Conservation (phyloP, 139 green algal genomes). For the Tetradesmus obliquus region DNA sequence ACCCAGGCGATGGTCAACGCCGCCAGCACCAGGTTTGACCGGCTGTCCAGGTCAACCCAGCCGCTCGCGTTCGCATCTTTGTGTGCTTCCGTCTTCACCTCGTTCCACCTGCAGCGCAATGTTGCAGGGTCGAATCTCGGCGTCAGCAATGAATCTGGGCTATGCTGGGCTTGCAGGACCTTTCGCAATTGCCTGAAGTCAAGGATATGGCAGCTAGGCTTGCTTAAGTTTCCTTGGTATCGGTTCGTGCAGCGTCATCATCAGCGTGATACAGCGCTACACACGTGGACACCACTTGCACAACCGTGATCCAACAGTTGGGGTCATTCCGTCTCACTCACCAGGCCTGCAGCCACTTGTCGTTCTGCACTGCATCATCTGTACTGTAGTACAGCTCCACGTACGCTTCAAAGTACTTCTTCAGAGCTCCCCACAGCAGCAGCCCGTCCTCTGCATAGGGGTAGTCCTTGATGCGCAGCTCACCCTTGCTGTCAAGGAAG, state of each 20-base stretch:
- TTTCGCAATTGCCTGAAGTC: no score
- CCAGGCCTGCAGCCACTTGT: not conserved
- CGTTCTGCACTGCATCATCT: not conserved
- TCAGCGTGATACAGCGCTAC: conserved; percentile 54
- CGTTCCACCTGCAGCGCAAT: not conserved
- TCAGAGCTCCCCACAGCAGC: conserved; percentile 36
- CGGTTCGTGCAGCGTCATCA: not conserved
- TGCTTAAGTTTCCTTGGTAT: not conserved
- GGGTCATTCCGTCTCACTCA: not conserved
- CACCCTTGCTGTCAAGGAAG: not conserved
- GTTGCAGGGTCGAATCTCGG: no score
- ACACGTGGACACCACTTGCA: not conserved
- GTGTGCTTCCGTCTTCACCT: conserved; percentile 1
- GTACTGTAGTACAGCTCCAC: conserved; percentile 53
- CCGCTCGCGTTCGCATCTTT: not conserved
- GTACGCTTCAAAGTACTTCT: conserved; percentile 47
- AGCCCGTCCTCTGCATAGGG: conserved; percentile 52
- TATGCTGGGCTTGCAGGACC: no score
- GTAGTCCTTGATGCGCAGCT: no score
- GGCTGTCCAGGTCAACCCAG: not conserved
- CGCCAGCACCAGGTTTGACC: conserved; percentile 18
- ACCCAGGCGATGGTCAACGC: conserved; percentile 49
- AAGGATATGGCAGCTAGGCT: no score
- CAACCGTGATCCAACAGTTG: no score
- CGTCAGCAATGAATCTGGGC: no score